Percentiles rank a stretch among this genome's conserved stretches.
Evolutionary conservation across 257 asterid species (phyloP).

Genomic region (Solanum virginianum): DNA sequence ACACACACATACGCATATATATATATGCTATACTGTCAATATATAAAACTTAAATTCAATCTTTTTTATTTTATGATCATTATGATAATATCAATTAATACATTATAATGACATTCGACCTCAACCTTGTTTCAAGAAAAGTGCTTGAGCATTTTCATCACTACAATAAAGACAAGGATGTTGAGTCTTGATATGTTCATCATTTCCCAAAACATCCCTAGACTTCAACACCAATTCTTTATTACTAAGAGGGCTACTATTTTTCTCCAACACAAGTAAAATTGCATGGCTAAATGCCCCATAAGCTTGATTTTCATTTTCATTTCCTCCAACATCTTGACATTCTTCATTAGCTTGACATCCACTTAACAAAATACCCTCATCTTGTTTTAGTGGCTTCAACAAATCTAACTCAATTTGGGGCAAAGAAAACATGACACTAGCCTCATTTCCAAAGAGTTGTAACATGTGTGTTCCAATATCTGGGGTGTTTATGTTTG

Average conservation of each 20-base stretch:
- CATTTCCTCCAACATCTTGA: slow-evolving; percentile 37
- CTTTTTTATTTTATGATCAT: background rate
- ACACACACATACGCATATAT: no score
- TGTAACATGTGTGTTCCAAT: slow-evolving; percentile 48
- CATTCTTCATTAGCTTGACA: slow-evolving; percentile 68
- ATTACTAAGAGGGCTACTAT: slow-evolving; percentile 34
- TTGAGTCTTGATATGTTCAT: slow-evolving; percentile 39
- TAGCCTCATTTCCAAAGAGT: slow-evolving; percentile 48
- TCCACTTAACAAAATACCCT: slow-evolving; percentile 74
- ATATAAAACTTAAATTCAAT: background rate
- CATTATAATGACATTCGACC: background rate
- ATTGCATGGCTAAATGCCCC: slow-evolving; percentile 72
- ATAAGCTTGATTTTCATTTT: slow-evolving; percentile 26
- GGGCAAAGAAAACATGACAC: slow-evolving; percentile 40
- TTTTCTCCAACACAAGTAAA: slow-evolving; percentile 44
- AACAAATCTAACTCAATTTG: slow-evolving; percentile 5
- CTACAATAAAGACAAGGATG: slow-evolving; percentile 80
- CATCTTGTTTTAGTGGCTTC: slow-evolving; percentile 44
- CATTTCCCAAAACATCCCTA: slow-evolving; percentile 27
- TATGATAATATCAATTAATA: background rate
- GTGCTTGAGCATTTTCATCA: slow-evolving; percentile 42
- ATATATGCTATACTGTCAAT: background rate
- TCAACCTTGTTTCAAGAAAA: slow-evolving; percentile 22
- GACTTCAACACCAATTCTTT: slow-evolving; percentile 45
- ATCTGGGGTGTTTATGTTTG: slow-evolving; percentile 38